Conservation (phyloP, 78 protist genomes). For the Speleostelium caveatum region DNA sequence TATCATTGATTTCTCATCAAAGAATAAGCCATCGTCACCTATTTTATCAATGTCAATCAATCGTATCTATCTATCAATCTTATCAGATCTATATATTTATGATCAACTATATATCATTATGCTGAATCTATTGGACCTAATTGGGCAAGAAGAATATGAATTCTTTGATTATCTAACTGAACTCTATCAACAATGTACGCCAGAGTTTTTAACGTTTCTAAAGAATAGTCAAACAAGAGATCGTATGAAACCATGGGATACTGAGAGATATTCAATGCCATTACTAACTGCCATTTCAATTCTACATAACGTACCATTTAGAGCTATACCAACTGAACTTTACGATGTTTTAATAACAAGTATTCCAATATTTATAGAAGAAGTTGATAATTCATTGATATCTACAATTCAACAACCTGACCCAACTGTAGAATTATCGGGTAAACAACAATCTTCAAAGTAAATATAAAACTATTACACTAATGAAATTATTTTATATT, state of each 20-base stretch:
- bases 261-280: constrained; percentile 58
- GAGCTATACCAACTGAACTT: constrained; percentile 30
- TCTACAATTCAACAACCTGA: constrained; percentile 71
- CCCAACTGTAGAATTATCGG: constrained; percentile 15
- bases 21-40: constrained; percentile 28
- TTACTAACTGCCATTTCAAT: constrained; percentile 41
- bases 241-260: constrained; percentile 25
- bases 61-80: constrained; percentile 33
- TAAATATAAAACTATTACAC: background rate
- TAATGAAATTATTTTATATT: background rate
- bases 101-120: constrained; percentile 56
- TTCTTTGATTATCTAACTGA: constrained; percentile 22
- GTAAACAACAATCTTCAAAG: constrained; percentile 45
- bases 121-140: constrained; percentile 17
- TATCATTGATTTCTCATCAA: constrained; percentile 62
- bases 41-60: constrained; percentile 47
- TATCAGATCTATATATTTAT: constrained; percentile 28
- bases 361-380: constrained; percentile 54
- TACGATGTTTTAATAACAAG: constrained; percentile 20
- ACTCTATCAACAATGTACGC: constrained; percentile 24
- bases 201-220: constrained; percentile 31
- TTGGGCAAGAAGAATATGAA: constrained; percentile 37
- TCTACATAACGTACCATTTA: constrained; percentile 16
- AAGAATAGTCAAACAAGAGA: constrained; percentile 49
- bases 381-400: constrained; percentile 48